Evolutionary conservation across 192 early-diverging fungal genomes (phyloP).

Genomic region (Phycomyces blakesleeanus): DNA sequence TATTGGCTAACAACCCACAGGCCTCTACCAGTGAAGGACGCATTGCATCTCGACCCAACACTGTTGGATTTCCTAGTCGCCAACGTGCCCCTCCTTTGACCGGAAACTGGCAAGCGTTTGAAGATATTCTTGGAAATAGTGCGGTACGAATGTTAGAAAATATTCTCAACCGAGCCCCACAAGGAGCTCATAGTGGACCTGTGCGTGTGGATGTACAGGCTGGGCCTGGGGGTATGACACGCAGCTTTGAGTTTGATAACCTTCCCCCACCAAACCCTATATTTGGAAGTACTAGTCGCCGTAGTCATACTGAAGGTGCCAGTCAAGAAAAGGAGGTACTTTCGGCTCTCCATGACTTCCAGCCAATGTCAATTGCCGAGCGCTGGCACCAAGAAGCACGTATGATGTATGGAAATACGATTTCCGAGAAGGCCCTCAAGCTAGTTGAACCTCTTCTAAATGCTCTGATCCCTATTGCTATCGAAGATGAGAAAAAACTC

Average conservation of each 20-base stretch:
- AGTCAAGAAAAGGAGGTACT: constrained; percentile 37
- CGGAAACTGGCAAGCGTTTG: constrained; percentile 56
- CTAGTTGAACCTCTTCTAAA: constrained; percentile 66
- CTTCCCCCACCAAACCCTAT: constrained; percentile 6
- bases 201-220: constrained; percentile 37
- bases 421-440: constrained; percentile 55
- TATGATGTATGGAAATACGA: constrained; percentile 67
- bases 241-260: constrained; percentile 36
- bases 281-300: background rate
- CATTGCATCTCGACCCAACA: background rate
- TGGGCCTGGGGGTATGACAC: constrained; percentile 28
- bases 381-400: constrained; percentile 86
- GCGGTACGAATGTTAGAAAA: constrained; percentile 54
- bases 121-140: constrained; percentile 59
- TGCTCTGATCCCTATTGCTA: constrained; percentile 68
- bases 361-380: constrained; percentile 65
- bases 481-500: constrained; percentile 60
- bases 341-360: constrained; percentile 65
- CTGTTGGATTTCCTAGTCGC: constrained; percentile 12
- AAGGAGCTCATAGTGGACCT: constrained; percentile 16
- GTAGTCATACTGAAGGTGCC: constrained; percentile 8
- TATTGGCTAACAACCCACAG: constrained; percentile 51
- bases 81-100: constrained; percentile 36
- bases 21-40: constrained; percentile 3
- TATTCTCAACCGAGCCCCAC: constrained; percentile 31